Conservation (phyloP, 2,329 filamentous ascomycete genomes). For the Ophiocordyceps robertsii region DNA sequence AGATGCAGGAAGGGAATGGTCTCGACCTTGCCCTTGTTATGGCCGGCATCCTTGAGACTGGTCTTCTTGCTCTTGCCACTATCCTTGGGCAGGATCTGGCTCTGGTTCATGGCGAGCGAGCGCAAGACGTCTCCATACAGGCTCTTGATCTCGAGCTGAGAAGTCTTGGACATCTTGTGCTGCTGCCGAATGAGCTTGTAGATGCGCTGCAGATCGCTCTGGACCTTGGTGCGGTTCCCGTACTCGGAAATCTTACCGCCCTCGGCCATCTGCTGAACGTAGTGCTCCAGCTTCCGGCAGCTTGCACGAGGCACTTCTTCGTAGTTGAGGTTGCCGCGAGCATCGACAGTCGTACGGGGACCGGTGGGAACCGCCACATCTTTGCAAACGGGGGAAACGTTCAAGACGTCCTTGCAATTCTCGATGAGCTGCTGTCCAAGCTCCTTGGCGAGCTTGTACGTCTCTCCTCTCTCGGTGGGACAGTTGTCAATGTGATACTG, state of each 20-base stretch:
- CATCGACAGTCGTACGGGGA: conserved; percentile 83
- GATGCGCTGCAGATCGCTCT: conserved; percentile 85
- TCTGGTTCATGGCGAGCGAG: conserved; percentile 94
- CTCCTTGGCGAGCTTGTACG: conserved; percentile 93
- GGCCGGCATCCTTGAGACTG: conserved; percentile 35
- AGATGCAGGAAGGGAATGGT: conserved; percentile 96
- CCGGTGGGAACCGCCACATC: conserved; percentile 88
- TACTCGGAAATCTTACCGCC: conserved; percentile 98
- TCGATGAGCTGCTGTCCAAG: conserved; percentile 88
- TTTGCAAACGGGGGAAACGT: conserved; percentile 80
- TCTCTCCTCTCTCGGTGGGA: conserved; percentile 90
- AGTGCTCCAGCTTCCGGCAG: conserved; percentile 94
- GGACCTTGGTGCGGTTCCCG: conserved; percentile 94
- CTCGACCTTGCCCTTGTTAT: conserved; percentile 80
- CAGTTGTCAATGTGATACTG: conserved; percentile 99
- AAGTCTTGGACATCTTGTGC: conserved; percentile 92
- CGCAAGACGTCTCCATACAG: conserved; percentile 90
- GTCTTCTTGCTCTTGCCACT: conserved; percentile 52
- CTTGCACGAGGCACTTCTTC: conserved; percentile 75
- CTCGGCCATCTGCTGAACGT: conserved; percentile 96
- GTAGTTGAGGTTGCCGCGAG: conserved; percentile 84
- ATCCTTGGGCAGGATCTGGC: conserved; percentile 86
- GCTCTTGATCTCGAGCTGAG: conserved; percentile 90
- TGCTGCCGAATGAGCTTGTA: conserved; percentile 99
- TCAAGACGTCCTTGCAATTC: conserved; percentile 89